Conservation (phyloP, 2,329 filamentous ascomycete genomes). For the Rutstroemia sydowiana region DNA sequence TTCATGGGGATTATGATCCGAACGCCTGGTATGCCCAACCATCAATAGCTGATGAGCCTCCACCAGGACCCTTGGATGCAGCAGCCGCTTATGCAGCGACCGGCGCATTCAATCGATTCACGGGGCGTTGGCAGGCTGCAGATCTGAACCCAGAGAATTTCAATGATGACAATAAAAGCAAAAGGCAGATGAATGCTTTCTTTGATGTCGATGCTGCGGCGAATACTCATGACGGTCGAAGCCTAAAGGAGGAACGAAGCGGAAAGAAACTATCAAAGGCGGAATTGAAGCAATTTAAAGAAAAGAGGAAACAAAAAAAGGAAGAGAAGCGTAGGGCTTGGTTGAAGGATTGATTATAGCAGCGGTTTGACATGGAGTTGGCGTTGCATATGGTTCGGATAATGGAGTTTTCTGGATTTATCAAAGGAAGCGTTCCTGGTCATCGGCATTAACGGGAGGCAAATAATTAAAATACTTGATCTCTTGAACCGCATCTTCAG, state of each 20-base stretch:
- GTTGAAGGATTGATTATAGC: slow-evolving; percentile 39
- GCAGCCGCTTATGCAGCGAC: slow-evolving; percentile 54
- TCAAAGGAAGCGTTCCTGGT: not conserved
- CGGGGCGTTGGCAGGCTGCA: slow-evolving; percentile 69
- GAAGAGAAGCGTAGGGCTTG: slow-evolving; percentile 92
- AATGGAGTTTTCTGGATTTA: not conserved
- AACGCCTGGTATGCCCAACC: slow-evolving; percentile 85
- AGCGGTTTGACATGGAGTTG: not conserved
- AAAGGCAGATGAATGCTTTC: slow-evolving; percentile 83
- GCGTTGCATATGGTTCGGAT: not conserved
- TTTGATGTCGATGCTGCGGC: slow-evolving; percentile 95
- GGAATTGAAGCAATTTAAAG: slow-evolving; percentile 85
- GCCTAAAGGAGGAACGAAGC: slow-evolving; percentile 82
- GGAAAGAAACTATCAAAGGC: slow-evolving; percentile 77
- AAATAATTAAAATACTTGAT: not conserved
- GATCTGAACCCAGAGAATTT: slow-evolving; percentile 66
- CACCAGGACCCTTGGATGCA: slow-evolving; percentile 33
- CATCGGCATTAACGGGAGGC: not conserved
- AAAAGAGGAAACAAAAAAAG: slow-evolving; percentile 82
- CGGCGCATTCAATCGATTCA: slow-evolving; percentile 86
- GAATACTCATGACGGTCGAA: slow-evolving; percentile 82
- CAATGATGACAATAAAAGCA: slow-evolving; percentile 80
- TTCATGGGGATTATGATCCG: slow-evolving; percentile 94
- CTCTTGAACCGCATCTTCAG: not conserved
- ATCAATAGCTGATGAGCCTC: slow-evolving; percentile 34